These are phyloP conservation scores for Xylaria digitata DNA, from an alignment of 2,329 filamentous ascomycete species.

Conservation along the genomic window DNA sequence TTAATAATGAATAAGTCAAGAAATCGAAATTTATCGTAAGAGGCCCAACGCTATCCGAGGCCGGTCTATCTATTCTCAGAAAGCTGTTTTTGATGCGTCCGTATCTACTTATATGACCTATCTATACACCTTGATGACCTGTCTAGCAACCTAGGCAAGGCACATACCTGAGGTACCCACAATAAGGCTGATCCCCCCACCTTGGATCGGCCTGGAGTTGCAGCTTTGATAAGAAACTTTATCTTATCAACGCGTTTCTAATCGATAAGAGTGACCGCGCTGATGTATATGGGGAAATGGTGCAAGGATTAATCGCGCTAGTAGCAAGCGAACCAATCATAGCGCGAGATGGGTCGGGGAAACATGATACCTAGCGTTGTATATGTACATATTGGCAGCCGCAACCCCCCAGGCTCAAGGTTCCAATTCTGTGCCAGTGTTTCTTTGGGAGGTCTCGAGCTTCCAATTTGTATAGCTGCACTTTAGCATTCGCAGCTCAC, in stretches of 20 bases:
- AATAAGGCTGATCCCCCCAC: background rate
- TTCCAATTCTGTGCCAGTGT: conserved; percentile 28
- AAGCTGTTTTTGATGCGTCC: no score
- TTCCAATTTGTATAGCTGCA: conserved; percentile 29
- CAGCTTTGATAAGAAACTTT: conserved; percentile 10
- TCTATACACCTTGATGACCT: no score
- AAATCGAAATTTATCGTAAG: background rate
- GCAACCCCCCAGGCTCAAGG: conserved; percentile 39
- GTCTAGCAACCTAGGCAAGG: no score
- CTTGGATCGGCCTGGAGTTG: background rate
- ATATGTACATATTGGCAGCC: conserved; percentile 44
- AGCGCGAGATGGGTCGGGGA: conserved; percentile 34
- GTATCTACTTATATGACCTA: no score
- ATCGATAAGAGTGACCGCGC: conserved; percentile 2
- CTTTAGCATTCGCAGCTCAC: conserved; percentile 8
- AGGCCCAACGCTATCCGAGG: background rate
- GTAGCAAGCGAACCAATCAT: conserved; percentile 37
- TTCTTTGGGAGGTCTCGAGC: conserved; percentile 39
- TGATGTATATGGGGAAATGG: background rate
- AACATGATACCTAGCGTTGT: conserved; percentile 49
- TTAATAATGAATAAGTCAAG: background rate
- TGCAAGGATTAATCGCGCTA: conserved; percentile 11
- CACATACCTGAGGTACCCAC: no score
- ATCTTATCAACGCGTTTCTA: conserved; percentile 28
- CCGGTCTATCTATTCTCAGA: no score